Evolutionary conservation across 1,139 yeast genomes (phyloP).

Genomic region (Saccharomyces hybrid): DNA sequence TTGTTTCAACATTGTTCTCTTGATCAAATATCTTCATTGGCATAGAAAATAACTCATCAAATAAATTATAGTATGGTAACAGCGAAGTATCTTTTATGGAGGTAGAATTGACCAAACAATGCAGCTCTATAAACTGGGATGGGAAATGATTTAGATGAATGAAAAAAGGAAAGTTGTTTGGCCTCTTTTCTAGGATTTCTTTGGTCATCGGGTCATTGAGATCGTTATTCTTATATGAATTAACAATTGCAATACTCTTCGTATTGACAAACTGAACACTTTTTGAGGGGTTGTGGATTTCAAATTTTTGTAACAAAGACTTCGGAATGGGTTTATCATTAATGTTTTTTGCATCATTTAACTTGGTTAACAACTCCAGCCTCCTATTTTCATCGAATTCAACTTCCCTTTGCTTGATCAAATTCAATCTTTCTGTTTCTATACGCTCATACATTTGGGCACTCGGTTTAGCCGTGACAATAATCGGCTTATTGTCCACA

Average conservation of each 20-base stretch:
- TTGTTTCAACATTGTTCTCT: conserved; percentile 47
- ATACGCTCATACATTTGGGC: conserved; percentile 46
- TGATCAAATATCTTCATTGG: conserved; percentile 46
- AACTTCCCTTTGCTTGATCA: conserved; percentile 43
- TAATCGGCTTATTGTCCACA: conserved; percentile 30
- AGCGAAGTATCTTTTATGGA: conserved; percentile 45
- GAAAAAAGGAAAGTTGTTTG: conserved; percentile 54
- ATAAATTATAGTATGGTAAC: conserved; percentile 59
- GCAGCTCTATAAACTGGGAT: conserved; percentile 73
- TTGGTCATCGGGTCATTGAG: conserved; percentile 25
- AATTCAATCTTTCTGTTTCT: conserved; percentile 45
- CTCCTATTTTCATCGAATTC: conserved; percentile 59
- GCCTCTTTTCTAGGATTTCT: conserved; percentile 33
- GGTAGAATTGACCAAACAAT: conserved; percentile 56
- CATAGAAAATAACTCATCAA: conserved; percentile 61
- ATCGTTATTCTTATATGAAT: conserved; percentile 29
- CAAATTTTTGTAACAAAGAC: conserved; percentile 50
- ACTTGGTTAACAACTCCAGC: conserved; percentile 39
- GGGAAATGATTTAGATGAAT: conserved; percentile 73
- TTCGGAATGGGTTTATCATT: conserved; percentile 80
- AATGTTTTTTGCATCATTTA: conserved; percentile 55
- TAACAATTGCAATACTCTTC: conserved; percentile 41
- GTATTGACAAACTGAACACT: conserved; percentile 66
- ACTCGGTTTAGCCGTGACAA: conserved; percentile 76
- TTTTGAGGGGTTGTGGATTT: conserved; percentile 66